A percentile compares a stretch with the other conserved stretches of the same genome.
Conservation (phyloP, 2,329 filamentous ascomycete species). For the Fusarium scirpi region DNA sequence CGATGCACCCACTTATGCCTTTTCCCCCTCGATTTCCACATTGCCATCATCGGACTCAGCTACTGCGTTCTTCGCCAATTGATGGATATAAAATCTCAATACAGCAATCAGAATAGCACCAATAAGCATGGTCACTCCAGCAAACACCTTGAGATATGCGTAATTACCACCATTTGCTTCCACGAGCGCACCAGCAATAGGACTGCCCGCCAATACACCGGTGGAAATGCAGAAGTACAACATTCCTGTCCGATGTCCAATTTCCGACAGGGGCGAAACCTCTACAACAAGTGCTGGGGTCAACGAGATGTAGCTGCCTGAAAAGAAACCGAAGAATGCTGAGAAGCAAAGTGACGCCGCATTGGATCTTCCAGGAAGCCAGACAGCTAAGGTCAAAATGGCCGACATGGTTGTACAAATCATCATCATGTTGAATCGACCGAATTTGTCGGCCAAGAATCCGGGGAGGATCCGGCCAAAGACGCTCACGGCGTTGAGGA, state of each 20-base stretch:
- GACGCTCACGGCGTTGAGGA: neutral
- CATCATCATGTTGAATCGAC: neutral
- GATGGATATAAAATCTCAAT: neutral
- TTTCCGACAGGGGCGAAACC: neutral
- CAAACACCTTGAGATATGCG: neutral
- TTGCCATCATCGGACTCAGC: neutral
- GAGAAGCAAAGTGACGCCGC: neutral
- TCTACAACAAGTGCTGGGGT: neutral
- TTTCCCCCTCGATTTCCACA: neutral
- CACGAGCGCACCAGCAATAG: neutral
- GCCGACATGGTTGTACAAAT: neutral
- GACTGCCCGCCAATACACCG: neutral
- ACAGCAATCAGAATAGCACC: neutral
- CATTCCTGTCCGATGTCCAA: neutral
- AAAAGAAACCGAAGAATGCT: neutral
- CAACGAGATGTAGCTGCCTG: neutral
- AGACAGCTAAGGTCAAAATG: neutral
- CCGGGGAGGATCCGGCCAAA: neutral
- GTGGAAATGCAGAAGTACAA: neutral
- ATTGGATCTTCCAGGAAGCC: neutral
- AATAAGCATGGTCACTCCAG: neutral
- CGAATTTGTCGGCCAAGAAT: neutral
- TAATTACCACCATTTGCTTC: neutral
- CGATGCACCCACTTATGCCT: neutral
- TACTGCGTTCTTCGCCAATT: neutral